Percentiles rank a stretch among this genome's conserved stretches.
These are phyloP conservation scores for Penicillium brasilianum DNA, from an alignment of 2,329 filamentous ascomycete genomes.

Conservation along the genomic window DNA sequence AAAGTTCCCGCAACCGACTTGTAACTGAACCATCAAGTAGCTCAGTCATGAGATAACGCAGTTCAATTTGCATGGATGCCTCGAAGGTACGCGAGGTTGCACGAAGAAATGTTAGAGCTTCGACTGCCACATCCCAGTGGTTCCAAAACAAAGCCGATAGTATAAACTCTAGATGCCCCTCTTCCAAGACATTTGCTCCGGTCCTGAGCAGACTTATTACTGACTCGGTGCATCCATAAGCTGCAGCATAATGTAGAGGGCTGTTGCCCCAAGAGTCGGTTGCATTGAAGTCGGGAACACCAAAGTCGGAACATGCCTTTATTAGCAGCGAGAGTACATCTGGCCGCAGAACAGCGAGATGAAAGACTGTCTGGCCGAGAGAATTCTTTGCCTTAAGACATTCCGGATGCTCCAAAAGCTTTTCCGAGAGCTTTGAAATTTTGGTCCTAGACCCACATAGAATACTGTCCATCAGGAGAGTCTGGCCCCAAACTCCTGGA, in stretches of 20 bases:
- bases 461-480: not conserved
- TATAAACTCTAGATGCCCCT: not conserved
- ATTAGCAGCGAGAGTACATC: not conserved
- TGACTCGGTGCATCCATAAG: not conserved
- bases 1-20: no score
- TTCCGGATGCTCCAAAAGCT: not conserved
- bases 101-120: not conserved
- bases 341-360: not conserved
- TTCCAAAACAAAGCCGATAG: not conserved
- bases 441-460: not conserved
- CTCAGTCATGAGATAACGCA: not conserved
- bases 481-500: slow-evolving; percentile 6
- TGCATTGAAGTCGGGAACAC: not conserved
- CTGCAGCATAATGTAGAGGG: not conserved
- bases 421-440: not conserved
- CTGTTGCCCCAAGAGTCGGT: not conserved
- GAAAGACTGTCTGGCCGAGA: not conserved
- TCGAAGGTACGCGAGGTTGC: not conserved
- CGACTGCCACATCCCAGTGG: not conserved
- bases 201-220: not conserved
- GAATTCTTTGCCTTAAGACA: not conserved
- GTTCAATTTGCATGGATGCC: not conserved
- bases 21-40: not conserved
- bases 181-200: not conserved
- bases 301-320: not conserved